phyloP scores from a whole-genome alignment of 257 asterid species.

The Penstemon barbatus region DNA sequence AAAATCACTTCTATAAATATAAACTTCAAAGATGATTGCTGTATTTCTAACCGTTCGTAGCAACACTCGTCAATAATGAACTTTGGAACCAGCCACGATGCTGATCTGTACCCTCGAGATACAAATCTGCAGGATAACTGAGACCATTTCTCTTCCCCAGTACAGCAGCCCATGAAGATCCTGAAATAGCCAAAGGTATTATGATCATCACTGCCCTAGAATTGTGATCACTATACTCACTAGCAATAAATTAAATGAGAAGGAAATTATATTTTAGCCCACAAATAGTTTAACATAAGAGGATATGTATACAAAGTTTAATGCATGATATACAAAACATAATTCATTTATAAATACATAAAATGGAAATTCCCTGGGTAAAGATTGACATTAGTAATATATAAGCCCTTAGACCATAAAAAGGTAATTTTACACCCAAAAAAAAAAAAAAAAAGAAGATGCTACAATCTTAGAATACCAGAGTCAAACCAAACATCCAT shows the following conservation, averaged over 20 bases:
- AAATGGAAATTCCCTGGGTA: not conserved
- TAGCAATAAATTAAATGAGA: slow-evolving; percentile 9
- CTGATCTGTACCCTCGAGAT: slow-evolving; percentile 98
- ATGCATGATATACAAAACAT: slow-evolving; percentile 7
- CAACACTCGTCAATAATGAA: slow-evolving; percentile 87
- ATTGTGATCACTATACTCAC: not conserved
- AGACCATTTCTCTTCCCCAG: slow-evolving; percentile 73
- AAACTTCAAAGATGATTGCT: not conserved
- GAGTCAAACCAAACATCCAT: slow-evolving; percentile 99
- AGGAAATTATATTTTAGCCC: not conserved
- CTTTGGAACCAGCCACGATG: slow-evolving; percentile 99
- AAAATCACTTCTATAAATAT: slow-evolving; percentile 8
- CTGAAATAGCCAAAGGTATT: slow-evolving; percentile 40
- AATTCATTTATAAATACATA: not conserved
- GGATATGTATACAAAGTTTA: not conserved
- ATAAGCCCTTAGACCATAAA: slow-evolving; percentile 9
- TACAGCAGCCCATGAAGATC: slow-evolving; percentile 99
- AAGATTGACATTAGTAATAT: slow-evolving; percentile 14
- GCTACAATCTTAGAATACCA: slow-evolving; percentile 43
- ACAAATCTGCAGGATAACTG: slow-evolving; percentile 92
- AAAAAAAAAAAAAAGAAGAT: slow-evolving; percentile 8
- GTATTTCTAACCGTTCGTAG: slow-evolving; percentile 69
- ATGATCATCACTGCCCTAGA: slow-evolving; percentile 8
- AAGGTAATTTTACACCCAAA: not conserved
- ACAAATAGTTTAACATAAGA: not conserved